A percentile compares a stretch with the other conserved stretches of the same genome.
phyloP scores from a whole-genome alignment of 2,329 filamentous ascomycete genomes.

The Cryoendolithus antarcticus region DNA sequence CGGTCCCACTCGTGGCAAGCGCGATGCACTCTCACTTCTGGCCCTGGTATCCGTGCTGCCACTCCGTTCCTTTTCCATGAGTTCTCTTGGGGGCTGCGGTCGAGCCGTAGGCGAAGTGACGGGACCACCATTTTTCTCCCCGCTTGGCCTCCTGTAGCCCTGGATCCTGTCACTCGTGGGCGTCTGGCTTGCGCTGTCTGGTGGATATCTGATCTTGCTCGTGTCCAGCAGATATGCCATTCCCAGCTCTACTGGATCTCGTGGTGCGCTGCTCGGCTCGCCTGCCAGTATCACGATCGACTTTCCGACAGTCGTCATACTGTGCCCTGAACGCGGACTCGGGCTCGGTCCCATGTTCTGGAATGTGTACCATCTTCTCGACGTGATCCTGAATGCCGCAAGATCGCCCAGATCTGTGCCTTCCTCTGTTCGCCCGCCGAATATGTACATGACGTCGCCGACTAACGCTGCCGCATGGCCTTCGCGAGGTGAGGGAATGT shows the following conservation, averaged over 20 bases:
- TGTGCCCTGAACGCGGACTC: constrained; percentile 86
- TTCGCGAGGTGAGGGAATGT: constrained; percentile 86
- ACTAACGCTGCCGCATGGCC: constrained; percentile 89
- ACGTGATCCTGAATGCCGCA: constrained; percentile 70
- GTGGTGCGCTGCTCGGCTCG: constrained; percentile 78
- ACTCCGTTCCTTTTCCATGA: constrained; percentile 18
- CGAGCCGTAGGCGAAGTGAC: constrained; percentile 8
- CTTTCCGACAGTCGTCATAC: constrained; percentile 92
- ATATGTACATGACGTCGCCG: constrained; percentile 98
- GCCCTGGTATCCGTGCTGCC: constrained; percentile 11
- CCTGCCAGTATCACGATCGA: constrained; percentile 85
- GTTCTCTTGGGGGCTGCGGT: constrained; percentile 12
- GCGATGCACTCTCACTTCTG: constrained; percentile 33
- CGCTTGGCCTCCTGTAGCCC: constrained; percentile 20
- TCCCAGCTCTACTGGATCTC: constrained; percentile 71
- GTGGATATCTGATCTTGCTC: constrained; percentile 85
- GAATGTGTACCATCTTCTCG: constrained; percentile 94
- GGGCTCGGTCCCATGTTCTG: constrained; percentile 98
- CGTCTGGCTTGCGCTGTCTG: constrained; percentile 37
- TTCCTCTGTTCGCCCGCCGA: constrained; percentile 89
- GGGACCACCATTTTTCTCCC: constrained; percentile 14
- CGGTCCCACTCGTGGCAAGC: constrained; percentile 46
- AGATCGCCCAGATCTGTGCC: constrained; percentile 86
- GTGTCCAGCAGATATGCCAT: constrained; percentile 90
- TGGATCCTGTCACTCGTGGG: constrained; percentile 20